Base-by-base conservation (phyloP, 805 yeast species). In the Debaryomyces maramus region DNA sequence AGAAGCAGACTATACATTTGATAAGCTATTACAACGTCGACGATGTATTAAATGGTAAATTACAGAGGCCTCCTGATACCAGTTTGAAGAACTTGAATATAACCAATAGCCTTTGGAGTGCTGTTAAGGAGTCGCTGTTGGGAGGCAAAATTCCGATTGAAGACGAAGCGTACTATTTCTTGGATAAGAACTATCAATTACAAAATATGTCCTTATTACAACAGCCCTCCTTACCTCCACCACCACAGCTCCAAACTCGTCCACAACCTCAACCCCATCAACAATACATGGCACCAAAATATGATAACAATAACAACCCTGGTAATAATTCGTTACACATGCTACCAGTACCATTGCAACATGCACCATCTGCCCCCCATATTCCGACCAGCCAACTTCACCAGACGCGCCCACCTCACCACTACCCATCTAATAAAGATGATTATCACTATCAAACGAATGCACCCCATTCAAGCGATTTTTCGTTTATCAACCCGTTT, bases 1-100 rank as follows among this genome's bases (percentile, higher is more conserved):
- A 50, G 30, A 58, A 55, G 32, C 76, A 73, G 50, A 77, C 85
- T 3, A 65, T 82, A 34, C 97, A 91, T 55, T 61, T 90, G 40
- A 80, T 90, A 3, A 80, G 90, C 6, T 90, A 90, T 61, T 90
- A 88, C 56, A 68, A 77, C 21, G 83, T 88, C 0, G 78, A 78
- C 15, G 96, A 90, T 58, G 93, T 88, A 3, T 54, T 78, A 37
- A 65, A 68, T 23, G 81, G 82, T 4, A 67, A 64, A 29, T 65
- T 89, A 33, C 52, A 60, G 0, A 66, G 81, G 18, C 96, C 96
- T 0, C 65, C 79, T 4, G 75, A 75, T 29, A 61, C 75, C 6
- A 71, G 75, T 6, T 70, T 87, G 39, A 73, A 73, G 42, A 73
- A 78, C 42, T 46, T 79, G 0, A 59, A 60, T 13, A 71, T 83